These are phyloP conservation scores for Aspergillus pseudoterreus DNA, from an alignment of 2,329 filamentous ascomycete species.

Conservation along the genomic window DNA sequence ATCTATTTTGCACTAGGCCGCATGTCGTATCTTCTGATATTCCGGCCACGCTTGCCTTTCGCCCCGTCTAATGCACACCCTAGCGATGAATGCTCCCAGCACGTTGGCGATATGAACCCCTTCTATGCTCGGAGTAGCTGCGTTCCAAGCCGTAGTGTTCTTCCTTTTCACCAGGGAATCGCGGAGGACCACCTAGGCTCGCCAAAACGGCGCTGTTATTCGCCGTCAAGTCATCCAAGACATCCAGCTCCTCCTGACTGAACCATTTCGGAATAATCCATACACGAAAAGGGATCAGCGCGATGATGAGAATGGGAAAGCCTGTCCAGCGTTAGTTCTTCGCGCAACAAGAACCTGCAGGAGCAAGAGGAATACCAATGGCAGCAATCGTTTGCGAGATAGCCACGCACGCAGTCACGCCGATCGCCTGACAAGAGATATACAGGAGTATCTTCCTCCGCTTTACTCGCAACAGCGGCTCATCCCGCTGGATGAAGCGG, in stretches of 20 bases:
- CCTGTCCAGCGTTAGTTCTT: constrained; percentile 23
- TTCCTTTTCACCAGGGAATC: constrained; percentile 28
- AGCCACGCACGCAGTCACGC: constrained; percentile 53
- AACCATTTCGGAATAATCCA: constrained; percentile 51
- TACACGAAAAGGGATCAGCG: constrained; percentile 54
- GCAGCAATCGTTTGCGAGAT: constrained; percentile 59
- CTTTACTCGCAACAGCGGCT: constrained; percentile 45
- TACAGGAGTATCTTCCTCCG: constrained; percentile 49
- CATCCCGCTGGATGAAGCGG: constrained; percentile 52
- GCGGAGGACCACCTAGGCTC: constrained; percentile 49
- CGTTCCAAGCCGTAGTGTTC: constrained; percentile 20
- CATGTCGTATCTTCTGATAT: no score
- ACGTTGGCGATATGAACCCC: constrained; percentile 19
- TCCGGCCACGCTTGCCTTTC: no score
- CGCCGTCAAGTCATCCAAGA: constrained; percentile 54
- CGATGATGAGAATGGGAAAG: constrained; percentile 56
- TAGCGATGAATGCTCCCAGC: constrained; percentile 16
- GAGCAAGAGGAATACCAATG: constrained; percentile 36
- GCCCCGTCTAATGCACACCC: not conserved
- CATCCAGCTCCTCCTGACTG: constrained; percentile 43
- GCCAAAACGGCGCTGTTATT: constrained; percentile 52
- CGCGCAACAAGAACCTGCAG: not conserved
- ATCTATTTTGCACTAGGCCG: no score
- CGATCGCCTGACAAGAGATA: constrained; percentile 49
- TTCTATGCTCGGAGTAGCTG: constrained; percentile 16